Evolutionary conservation across 148 eudicot genomes (phyloP).

Genomic region (Dysphania ambrosioides): DNA sequence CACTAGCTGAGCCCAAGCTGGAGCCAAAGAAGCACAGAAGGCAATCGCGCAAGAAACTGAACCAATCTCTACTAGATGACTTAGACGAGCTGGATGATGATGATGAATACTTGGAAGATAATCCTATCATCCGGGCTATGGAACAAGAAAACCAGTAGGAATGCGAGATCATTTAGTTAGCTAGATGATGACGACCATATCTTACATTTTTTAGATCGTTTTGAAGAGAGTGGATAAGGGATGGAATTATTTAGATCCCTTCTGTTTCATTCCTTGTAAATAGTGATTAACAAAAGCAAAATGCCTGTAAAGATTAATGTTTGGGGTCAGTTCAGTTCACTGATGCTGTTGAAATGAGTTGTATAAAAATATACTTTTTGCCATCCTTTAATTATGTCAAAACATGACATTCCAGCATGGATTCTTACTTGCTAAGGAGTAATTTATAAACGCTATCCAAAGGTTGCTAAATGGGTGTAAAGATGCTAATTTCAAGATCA

Average conservation of each 20-base stretch:
- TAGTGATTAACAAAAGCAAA: slow-evolving; percentile 12
- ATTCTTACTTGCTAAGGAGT: too few relatives aligned
- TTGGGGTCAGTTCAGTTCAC: neutral
- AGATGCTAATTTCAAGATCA: too few relatives aligned
- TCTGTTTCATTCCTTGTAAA: slow-evolving; percentile 11
- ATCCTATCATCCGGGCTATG: slow-evolving; percentile 51
- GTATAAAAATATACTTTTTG: neutral
- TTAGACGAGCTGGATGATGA: slow-evolving; percentile 68
- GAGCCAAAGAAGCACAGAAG: slow-evolving; percentile 81
- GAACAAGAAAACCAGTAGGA: slow-evolving; percentile 43
- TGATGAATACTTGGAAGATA: slow-evolving; percentile 39
- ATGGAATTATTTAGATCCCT: neutral
- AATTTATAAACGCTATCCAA: too few relatives aligned
- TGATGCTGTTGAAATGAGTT: neutral
- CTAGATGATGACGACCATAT: slow-evolving; percentile 17
- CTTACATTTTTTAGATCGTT: neutral
- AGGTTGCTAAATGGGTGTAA: too few relatives aligned
- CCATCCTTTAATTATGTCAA: neutral
- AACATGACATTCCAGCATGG: too few relatives aligned
- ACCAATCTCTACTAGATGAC: slow-evolving; percentile 63
- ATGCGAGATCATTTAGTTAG: neutral
- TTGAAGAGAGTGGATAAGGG: neutral
- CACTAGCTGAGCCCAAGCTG: slow-evolving; percentile 70
- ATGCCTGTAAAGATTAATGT: slow-evolving; percentile 3
- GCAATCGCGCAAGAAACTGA: slow-evolving; percentile 66